Conservation (phyloP, 148 eudicot genomes). For the Silene latifolia region DNA sequence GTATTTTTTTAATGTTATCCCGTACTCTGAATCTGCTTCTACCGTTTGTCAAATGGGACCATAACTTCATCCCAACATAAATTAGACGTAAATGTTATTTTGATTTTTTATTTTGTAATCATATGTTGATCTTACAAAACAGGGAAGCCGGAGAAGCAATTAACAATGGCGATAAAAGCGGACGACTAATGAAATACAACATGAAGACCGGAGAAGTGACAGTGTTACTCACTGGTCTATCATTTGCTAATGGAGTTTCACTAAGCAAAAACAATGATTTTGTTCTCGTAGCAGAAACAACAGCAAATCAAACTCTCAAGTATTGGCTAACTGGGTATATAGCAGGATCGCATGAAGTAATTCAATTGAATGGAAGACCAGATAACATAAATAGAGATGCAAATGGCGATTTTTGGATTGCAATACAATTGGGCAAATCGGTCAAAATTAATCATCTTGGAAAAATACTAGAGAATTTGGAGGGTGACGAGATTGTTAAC, state of each 20-base stretch:
- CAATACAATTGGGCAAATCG: neutral
- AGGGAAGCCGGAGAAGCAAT: constrained; percentile 14
- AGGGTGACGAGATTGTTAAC: neutral
- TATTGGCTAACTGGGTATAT: constrained; percentile 24
- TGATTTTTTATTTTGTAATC: neutral
- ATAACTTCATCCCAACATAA: too few relatives aligned
- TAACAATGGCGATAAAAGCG: constrained; percentile 6
- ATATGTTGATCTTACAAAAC: neutral
- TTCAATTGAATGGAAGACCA: neutral
- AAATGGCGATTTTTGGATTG: constrained; percentile 8
- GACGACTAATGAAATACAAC: constrained; percentile 28
- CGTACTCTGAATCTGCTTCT: too few relatives aligned
- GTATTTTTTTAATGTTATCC: too few relatives aligned
- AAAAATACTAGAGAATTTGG: neutral
- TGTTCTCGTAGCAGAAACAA: constrained; percentile 25
- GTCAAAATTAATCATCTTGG: neutral
- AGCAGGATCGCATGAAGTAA: neutral
- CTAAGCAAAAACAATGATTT: constrained; percentile 25
- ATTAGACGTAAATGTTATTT: too few relatives aligned
- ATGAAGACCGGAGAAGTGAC: constrained; percentile 12
- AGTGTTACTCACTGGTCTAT: constrained; percentile 15
- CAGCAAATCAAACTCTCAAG: neutral
- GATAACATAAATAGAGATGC: constrained; percentile 5
- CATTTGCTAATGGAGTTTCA: constrained; percentile 25
- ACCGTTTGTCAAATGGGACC: too few relatives aligned